phyloP scores from a whole-genome alignment of 2,329 filamentous ascomycete species.

The Nigrospora osmanthi region DNA sequence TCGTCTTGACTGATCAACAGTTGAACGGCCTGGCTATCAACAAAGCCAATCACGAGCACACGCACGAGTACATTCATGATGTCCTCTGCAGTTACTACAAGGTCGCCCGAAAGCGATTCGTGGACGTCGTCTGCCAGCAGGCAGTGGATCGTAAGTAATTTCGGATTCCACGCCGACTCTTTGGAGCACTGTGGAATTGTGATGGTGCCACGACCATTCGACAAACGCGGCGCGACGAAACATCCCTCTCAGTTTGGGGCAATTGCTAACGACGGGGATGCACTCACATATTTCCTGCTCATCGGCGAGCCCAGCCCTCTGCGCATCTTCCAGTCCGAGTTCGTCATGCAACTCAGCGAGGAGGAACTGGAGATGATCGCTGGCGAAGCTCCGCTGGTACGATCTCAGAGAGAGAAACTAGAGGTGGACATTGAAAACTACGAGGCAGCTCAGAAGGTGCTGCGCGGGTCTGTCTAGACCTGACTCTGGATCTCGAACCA shows the following conservation, averaged over 20 bases:
- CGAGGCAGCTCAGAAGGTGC: slow-evolving; percentile 22
- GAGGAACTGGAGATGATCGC: slow-evolving; percentile 37
- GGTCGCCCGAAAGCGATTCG: slow-evolving; percentile 51
- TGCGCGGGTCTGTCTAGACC: too few species aligned
- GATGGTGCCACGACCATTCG: too few species aligned
- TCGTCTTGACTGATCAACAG: slow-evolving; percentile 12
- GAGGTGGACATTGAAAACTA: slow-evolving; percentile 36
- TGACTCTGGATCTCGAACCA: too few species aligned
- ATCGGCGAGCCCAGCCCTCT: slow-evolving; percentile 29
- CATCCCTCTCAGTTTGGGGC: too few species aligned
- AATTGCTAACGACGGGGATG: too few species aligned
- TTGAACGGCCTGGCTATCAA: slow-evolving; percentile 14
- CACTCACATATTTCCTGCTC: not conserved
- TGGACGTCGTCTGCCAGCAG: slow-evolving; percentile 55
- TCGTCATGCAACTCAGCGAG: slow-evolving; percentile 29
- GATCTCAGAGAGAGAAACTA: slow-evolving; percentile 33
- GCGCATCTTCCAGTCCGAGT: slow-evolving; percentile 33
- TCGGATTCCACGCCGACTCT: slow-evolving; percentile 30
- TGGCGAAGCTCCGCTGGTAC: slow-evolving; percentile 33
- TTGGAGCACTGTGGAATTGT: slow-evolving; percentile 22
- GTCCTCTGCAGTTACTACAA: slow-evolving; percentile 55
- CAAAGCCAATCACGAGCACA: slow-evolving; percentile 22
- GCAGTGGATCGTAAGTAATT: slow-evolving; percentile 35
- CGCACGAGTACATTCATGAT: slow-evolving; percentile 48
- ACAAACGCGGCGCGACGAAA: too few species aligned